Base-by-base conservation (phyloP, 2,329 filamentous ascomycete genomes). In the Colletotrichum sp. region DNA sequence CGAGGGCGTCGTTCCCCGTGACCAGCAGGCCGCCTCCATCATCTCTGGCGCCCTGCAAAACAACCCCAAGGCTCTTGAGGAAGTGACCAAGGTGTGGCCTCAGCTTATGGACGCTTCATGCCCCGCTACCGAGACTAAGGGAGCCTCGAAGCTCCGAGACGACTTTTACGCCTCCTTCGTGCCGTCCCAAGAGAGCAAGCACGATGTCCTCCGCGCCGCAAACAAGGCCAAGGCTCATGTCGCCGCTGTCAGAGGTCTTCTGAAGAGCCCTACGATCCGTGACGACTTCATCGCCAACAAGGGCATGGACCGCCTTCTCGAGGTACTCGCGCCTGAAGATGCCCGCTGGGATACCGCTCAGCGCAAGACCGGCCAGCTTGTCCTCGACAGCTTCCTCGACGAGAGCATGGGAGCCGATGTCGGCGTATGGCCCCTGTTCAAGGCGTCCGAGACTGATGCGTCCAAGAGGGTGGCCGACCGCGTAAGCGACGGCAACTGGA, bases 321-420 rank as follows among this genome's bases (percentile, higher is more conserved):
- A 88, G 59, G 86, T 92, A 8, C 86, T 93, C 44, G 79, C 86
- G 5, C 86, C 84, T 10, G 83, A 87, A 28, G 87, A 84, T n/a
- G 82, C 84, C 6, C 85, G 86, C 30, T 91, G 91, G 85, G 87
- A 87, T 16, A 80, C 84, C 2, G 88, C 90, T 8, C 87, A 90
- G 80, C 87, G 87, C 74, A 91, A 89, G 80, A 88, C 90, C 28
- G 91, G 89, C 3, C 87, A 91, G 75, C 86, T 94, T 72, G 87
- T 93, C 32, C 86, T 90, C 39, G 93, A 94, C 80, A 92, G 88
- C 75, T 94, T 94, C 80, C 84, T 94, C n/a, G 92, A 94, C 80
- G 88, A 89, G 77, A 88, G 90, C 72, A 92, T 93, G 88, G 92
- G 92, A 55, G 92, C 92, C 4, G 84, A 85, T 28, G 77, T 89